Base-by-base conservation (phyloP, 148 eudicot genomes). In the Amaranthus cruentus region DNA sequence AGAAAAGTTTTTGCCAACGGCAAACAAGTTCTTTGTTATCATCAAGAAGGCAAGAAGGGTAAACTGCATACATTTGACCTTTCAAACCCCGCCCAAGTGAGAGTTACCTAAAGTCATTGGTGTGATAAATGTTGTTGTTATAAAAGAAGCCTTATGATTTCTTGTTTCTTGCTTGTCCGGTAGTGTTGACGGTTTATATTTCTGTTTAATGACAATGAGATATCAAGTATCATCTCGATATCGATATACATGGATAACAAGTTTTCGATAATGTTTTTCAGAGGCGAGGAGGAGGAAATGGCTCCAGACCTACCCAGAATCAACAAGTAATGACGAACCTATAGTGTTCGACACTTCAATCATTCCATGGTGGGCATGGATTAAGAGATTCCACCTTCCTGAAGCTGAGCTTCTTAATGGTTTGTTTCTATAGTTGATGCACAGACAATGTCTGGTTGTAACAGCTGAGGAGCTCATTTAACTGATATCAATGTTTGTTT, bases 301-400 rank as follows among this genome's bases (percentile, higher is more conserved):
- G 94, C 87, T 96, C 0, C 87, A 92, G 85, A 84, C 89, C 18
- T 86, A 84, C 78, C 99, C 99, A n/a, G 92, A 87, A 74, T 89
- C 99, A 60, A 81, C 96, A 15, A 92, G 80, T 73, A 96, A 92
- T 69, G 87, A 87, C 4, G 84, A 84, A 28, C 99, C 92, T 28
- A 76, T 96, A 57, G 74, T 82, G 60, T 96, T 96, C 43, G 97
- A 96, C 84, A 92, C 99, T 54, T 88, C 99, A 65, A 96, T 92
- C 77, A 77, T 96, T 74, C 99, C 99, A 10, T 96, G 99, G 99
- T 92, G 99, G 99, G 97, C 96, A 75, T 96, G 99, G 99, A 77
- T 90, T 63, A 96, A 92, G 81, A 83, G 97, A 76, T 96, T 91
- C 83, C 99, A 96, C 83, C 99, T 96, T 81, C 99, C 99, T 3